Base-by-base conservation (phyloP, 2,329 filamentous ascomycete genomes). In the Clarireedia sp. region DNA sequence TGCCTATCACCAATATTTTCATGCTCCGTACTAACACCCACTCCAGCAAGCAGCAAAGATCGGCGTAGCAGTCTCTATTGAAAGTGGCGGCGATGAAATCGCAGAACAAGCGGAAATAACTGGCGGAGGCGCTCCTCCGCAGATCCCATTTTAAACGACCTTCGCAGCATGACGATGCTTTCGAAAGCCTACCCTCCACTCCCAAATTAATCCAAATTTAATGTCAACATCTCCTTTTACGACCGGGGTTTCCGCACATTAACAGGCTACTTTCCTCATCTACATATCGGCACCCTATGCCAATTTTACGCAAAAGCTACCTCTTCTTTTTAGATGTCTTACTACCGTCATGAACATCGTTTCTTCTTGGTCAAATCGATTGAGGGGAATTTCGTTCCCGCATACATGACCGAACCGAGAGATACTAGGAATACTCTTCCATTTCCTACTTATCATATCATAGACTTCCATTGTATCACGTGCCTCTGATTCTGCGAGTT, bases 11-110 rank as follows among this genome's bases (percentile, higher is more conserved):
- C 14, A 8, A 26, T 37, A 12, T 19, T 16, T 33, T 38, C 14
- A 40, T 4, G 2, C 26, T 38, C 40, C 9, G n/a, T 21, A 46
- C 71, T 73, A 63, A 74, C 63, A 59, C 40, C 3, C 46, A 10
- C 45, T 54, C 51, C 66, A 99, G 94, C 90, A 94, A 85, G 82
- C 87, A 76, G 89, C 92, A 65, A 97, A 97, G 80, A 82, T 97
- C 66, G 94, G 94, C 64, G 81, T 99, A 62, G 90, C 90, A 59
- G 89, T 99, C 66, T 95, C 91, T 48, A 89, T 96, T 64, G 90
- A 96, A 77, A 83, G 88, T 51, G 85, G 85, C 50, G 81, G 85
- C 55, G 90, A 95, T 71, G 90, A 95, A 71, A 76, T 95, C 64
- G 88, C 94, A 78, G 86, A 91, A 72, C 87, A 90, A 74, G 87